phyloP scores from a whole-genome alignment of 2,329 filamentous ascomycete species.

The Ceratocystis destructans region DNA sequence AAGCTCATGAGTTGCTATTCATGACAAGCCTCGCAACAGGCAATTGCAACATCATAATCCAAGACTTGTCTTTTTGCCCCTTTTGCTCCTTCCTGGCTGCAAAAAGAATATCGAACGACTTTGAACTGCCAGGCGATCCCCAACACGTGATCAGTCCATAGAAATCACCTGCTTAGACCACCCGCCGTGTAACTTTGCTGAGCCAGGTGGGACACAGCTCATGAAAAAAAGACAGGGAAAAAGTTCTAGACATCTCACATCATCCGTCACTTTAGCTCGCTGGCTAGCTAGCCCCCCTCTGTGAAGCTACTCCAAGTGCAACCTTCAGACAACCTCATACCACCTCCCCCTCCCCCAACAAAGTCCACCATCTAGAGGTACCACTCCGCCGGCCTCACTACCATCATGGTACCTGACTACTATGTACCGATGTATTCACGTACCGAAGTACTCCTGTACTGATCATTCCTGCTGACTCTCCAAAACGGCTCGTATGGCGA shows the following conservation, averaged over 20 bases:
- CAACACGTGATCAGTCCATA: constrained; percentile 11
- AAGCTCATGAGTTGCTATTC: not conserved
- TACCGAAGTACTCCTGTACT: not conserved
- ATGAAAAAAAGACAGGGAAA: not conserved
- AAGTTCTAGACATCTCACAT: not conserved
- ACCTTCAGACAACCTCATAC: not conserved
- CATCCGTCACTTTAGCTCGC: not conserved
- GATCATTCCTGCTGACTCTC: not conserved
- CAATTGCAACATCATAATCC: not conserved
- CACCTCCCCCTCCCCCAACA: not conserved
- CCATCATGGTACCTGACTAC: not conserved
- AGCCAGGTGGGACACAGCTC: not conserved
- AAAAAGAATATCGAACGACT: constrained; percentile 11
- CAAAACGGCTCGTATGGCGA: not conserved
- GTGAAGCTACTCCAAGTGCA: not conserved
- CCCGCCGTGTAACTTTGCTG: not conserved
- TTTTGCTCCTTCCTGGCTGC: not conserved
- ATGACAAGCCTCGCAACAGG: not conserved
- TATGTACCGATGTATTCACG: not conserved
- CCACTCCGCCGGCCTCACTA: not conserved
- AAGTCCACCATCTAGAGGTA: not conserved
- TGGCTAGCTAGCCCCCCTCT: not conserved
- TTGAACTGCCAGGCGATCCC: not conserved
- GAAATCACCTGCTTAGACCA: constrained; percentile 12
- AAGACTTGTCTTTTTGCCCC: not conserved